Evolutionary conservation across 108 stramenopile species (phyloP).

Genomic region (Epipyxis sp.): DNA sequence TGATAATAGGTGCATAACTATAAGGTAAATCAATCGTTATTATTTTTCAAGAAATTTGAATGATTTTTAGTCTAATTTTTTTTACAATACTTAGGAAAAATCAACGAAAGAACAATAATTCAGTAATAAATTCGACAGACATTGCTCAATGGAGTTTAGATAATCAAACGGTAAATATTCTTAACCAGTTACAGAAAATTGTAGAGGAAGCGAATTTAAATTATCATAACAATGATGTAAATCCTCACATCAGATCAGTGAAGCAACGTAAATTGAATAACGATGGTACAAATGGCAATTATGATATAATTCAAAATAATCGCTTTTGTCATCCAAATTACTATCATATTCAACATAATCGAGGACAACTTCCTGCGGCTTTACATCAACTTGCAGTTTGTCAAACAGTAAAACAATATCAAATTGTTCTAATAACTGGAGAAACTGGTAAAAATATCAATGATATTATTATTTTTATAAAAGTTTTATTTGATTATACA

Average conservation of each 20-base stretch:
- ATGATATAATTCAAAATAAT: conserved; percentile 36
- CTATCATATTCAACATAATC: background rate
- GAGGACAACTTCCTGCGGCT: background rate
- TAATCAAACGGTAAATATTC: no score
- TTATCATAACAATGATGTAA: background rate
- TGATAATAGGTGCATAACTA: conserved; percentile 49
- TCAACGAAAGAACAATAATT: no score
- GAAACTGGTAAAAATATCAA: no score
- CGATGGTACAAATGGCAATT: conserved; percentile 28
- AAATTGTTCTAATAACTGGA: conserved; percentile 39
- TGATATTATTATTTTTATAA: no score
- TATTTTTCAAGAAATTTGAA: background rate
- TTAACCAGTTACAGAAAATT: background rate
- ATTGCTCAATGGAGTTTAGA: no score
- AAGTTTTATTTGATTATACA: no score
- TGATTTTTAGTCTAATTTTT: background rate
- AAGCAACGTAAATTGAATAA: conserved; percentile 34
- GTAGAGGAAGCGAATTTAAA: background rate
- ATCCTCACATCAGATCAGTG: background rate
- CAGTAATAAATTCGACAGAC: no score
- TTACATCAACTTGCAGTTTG: conserved; percentile 29
- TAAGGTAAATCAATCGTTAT: conserved; percentile 20
- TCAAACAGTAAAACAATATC: conserved; percentile 31
- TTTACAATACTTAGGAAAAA: background rate
- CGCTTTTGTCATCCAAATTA: conserved; percentile 36